Base-by-base conservation (phyloP, 352 stramenopile species). In the Blastocystis sp. region DNA sequence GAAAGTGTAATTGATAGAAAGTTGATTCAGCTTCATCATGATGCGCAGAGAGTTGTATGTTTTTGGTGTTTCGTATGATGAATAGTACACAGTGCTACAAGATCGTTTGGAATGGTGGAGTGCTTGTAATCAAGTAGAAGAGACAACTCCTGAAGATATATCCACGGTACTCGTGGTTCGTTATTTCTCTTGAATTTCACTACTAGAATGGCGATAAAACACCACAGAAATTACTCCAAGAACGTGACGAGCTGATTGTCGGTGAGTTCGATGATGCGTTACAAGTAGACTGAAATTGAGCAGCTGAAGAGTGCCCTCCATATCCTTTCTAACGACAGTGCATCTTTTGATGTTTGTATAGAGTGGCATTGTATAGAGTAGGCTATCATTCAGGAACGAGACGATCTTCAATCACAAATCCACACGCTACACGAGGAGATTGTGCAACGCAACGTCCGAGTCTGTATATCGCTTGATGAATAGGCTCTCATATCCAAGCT, bases 401-500 rank as follows among this genome's bases (percentile, higher is more conserved):
- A 81, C 21, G 18, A 46, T 8, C 27, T 81, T 14, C 48, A 64
- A 51, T 27, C 27, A 1, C 44, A 81, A 32, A 48, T 81, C 2
- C 48, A 65, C n/a, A 36, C 36, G 9, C 29, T 81, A 36, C 11
- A 63, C 16, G 69, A 81, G n/a, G 48, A 42, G 2, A 81, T 81
- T n/a, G 21, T 61, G 9, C 21, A 81, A 32, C 46, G 49, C 16
- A 61, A 81, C 29, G 69, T 81, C 2, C 4, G n/a, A 16, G 18
- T 48, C 18, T 32, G 44, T 38, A 18, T 14, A 51, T 27, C 0
- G 16, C 14, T 1, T 48, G 9, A 42, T 9, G 7, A 27, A 14
- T 65, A 81, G 69, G 63, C 11, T n/a, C 34, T 81, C 0, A 81
- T 81, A 14, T 65, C 46, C 24, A 48, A 81, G 34, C n/a, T 81